Percentiles rank a stretch among this genome's conserved stretches.
Conservation (phyloP, 2,329 filamentous ascomycete genomes). For the Alternaria brassicae region DNA sequence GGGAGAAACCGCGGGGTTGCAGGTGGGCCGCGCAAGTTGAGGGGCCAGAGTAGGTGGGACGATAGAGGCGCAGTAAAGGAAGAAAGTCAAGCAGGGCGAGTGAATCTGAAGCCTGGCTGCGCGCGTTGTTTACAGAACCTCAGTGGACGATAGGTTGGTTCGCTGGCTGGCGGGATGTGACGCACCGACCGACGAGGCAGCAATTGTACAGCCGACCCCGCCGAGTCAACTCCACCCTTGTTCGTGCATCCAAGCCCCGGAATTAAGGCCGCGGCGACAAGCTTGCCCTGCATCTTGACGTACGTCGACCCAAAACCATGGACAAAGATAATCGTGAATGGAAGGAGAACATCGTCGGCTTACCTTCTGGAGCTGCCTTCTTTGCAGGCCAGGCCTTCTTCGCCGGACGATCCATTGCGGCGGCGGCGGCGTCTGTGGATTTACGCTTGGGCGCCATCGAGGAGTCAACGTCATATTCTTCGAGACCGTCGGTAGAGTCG, state of each 20-base stretch:
- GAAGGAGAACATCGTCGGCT: neutral
- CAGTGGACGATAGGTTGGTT: slow-evolving; percentile 6
- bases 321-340: neutral
- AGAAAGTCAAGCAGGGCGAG: neutral
- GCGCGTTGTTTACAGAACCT: slow-evolving; percentile 7
- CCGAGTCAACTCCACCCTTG: slow-evolving; percentile 20
- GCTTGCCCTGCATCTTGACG: slow-evolving; percentile 8
- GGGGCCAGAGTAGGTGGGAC: neutral
- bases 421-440: neutral
- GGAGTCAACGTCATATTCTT: neutral
- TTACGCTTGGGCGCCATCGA: slow-evolving; percentile 23
- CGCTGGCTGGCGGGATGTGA: slow-evolving; percentile 24
- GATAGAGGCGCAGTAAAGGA: neutral
- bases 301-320: neutral
- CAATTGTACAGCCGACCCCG: slow-evolving; percentile 23
- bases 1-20: slow-evolving; percentile 11
- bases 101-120: neutral
- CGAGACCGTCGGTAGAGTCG: neutral
- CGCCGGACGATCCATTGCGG: neutral
- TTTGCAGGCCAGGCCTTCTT: slow-evolving; percentile 11
- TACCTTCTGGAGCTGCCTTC: slow-evolving; percentile 8
- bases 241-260: slow-evolving; percentile 12
- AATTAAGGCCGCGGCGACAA: slow-evolving; percentile 16
- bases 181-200: slow-evolving; percentile 30
- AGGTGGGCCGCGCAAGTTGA: neutral